phyloP scores from a whole-genome alignment of 768 basidiomycete species.

The Trametopsis cervina region DNA sequence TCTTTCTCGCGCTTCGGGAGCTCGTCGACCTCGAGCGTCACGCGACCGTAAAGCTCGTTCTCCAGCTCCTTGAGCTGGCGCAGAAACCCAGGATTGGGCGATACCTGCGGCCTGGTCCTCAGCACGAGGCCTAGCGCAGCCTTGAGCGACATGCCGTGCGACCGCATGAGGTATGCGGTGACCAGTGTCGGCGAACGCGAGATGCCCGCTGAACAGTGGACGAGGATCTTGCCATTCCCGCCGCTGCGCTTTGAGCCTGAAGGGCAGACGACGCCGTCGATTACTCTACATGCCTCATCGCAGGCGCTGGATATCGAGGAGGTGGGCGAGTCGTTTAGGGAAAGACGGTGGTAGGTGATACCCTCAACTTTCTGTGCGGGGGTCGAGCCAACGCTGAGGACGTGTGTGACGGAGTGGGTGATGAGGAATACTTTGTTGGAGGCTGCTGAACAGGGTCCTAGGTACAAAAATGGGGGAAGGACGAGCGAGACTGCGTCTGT shows the following conservation, averaged over 20 bases:
- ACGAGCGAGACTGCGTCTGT: background rate
- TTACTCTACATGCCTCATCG: constrained; percentile 15
- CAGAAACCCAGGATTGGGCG: constrained; percentile 38
- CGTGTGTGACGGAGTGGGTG: constrained; percentile 30
- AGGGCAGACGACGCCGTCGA: constrained; percentile 26
- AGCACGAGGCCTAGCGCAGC: constrained; percentile 31
- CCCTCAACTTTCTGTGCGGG: constrained; percentile 25
- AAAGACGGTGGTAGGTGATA: constrained; percentile 32
- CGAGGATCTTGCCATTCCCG: constrained; percentile 27
- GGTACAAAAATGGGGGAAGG: constrained; percentile 25
- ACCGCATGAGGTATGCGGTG: constrained; percentile 34
- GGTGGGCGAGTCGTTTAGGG: constrained; percentile 28
- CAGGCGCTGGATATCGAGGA: constrained; percentile 23
- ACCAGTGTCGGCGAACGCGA: constrained; percentile 40
- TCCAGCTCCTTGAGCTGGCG: constrained; percentile 31
- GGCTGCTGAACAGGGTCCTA: constrained; percentile 36
- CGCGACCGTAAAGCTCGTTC: constrained; percentile 7
- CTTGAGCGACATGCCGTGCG: constrained; percentile 29
- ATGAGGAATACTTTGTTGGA: constrained; percentile 29
- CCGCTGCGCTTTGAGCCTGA: constrained; percentile 12
- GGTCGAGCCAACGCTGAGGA: constrained; percentile 33
- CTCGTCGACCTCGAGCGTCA: constrained; percentile 23
- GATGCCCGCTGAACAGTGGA: constrained; percentile 29
- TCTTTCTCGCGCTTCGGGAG: constrained; percentile 27
- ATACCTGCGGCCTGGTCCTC: constrained; percentile 28